phyloP scores from a whole-genome alignment of 805 yeast genomes.

The Sungouiozyma ichnusensis region DNA sequence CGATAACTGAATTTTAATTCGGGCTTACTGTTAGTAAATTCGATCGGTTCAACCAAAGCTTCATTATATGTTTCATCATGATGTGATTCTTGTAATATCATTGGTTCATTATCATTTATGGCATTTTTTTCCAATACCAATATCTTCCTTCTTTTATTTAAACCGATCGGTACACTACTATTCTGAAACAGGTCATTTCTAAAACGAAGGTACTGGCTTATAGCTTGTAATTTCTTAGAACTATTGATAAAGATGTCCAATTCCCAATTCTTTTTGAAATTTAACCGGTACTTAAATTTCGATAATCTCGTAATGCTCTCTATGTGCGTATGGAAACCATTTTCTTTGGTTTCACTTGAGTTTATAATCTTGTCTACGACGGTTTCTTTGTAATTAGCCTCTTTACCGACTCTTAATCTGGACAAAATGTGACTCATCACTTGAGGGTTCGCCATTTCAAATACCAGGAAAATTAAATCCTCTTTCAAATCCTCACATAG shows the following conservation, averaged over 20 bases:
- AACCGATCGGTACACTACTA: conserved; percentile 1
- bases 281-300: conserved; percentile 19
- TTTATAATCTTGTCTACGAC: conserved; percentile 8
- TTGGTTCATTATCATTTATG: neutral
- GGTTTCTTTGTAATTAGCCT: conserved; percentile 13
- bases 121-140: conserved; percentile 3
- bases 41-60: too few species aligned
- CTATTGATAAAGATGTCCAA: conserved; percentile 22
- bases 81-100: neutral
- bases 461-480: conserved; percentile 19
- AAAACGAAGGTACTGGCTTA: conserved; percentile 18
- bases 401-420: conserved; percentile 20
- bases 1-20: conserved; percentile 14
- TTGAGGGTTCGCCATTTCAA: conserved; percentile 20
- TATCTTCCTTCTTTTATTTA: conserved; percentile 6
- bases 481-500: conserved; percentile 20
- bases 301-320: conserved; percentile 18
- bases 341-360: neutral
- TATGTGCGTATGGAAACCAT: conserved; percentile 9
- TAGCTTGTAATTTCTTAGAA: conserved; percentile 15
- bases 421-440: conserved; percentile 12
- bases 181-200: conserved; percentile 3
- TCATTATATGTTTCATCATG: too few species aligned
- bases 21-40: conserved; percentile 12
- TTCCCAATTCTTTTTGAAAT: conserved; percentile 23